Percentiles rank a stretch among this genome's conserved stretches.
phyloP scores from a whole-genome alignment of 495 filamentous ascomycete genomes.

The Astrocystis sublimbata region DNA sequence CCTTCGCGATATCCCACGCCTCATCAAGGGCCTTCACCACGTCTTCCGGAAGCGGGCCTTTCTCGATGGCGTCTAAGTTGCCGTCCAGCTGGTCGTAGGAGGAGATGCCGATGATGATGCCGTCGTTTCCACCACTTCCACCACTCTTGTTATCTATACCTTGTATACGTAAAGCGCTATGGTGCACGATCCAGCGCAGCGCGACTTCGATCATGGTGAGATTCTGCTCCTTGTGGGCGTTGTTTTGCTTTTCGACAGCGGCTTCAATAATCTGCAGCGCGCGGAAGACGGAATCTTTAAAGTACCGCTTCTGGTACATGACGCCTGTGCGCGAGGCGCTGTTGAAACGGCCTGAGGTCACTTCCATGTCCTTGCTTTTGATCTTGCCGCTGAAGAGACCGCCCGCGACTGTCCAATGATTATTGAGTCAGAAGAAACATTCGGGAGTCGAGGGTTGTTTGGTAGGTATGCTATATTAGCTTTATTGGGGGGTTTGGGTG shows the following conservation, averaged over 20 bases:
- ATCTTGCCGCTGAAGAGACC: constrained; percentile 86
- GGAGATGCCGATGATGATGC: constrained; percentile 78
- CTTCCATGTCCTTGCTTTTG: constrained; percentile 64
- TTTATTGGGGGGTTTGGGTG: not conserved
- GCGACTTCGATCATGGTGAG: constrained; percentile 82
- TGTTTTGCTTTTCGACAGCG: constrained; percentile 72
- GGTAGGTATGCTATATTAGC: not conserved
- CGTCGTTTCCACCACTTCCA: constrained; percentile 68
- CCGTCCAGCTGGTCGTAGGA: constrained; percentile 70
- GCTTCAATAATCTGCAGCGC: constrained; percentile 73
- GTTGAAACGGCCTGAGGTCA: constrained; percentile 64
- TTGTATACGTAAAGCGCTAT: constrained; percentile 79
- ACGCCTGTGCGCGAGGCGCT: constrained; percentile 54
- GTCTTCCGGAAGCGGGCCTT: constrained; percentile 84
- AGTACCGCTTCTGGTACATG: constrained; percentile 78
- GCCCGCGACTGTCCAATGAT: constrained; percentile 52
- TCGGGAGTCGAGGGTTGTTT: not conserved
- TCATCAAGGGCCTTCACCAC: constrained; percentile 78
- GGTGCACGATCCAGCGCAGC: constrained; percentile 77
- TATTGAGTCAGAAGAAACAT: too few species aligned
- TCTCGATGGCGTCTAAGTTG: constrained; percentile 78
- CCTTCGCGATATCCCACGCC: constrained; percentile 69
- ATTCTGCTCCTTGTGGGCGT: too few species aligned
- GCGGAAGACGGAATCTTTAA: constrained; percentile 74
- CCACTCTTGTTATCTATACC: too few species aligned